Evolutionary conservation across 345 rosid species (phyloP), one percentile per base, ranked within the genome.

Genomic region (Populus simonii): DNA sequence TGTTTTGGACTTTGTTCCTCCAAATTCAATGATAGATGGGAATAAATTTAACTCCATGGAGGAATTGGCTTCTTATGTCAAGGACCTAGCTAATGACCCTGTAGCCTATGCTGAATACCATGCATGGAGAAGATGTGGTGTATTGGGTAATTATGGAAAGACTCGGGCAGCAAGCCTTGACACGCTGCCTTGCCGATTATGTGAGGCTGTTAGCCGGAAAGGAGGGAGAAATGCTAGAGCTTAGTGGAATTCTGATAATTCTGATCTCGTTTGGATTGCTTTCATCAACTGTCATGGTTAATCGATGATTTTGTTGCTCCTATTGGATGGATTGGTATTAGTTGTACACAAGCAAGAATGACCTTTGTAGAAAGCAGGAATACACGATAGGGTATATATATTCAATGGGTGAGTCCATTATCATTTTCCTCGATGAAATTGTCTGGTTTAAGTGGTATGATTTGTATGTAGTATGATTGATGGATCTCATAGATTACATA

Each of bases 91-190:
- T 17, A 86, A 89, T 76, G 96, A 93, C 81, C 92, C 96, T 0
- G 90, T 89, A 18, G 94, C 92, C 1, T 95, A 93, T 66, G 92
- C 97, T 0, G 98, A 93, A 81, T 95, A 88, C 79, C 99, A 93
- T 27, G 96, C 97, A 2, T 95, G 98, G 99, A 90, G 98, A 82
- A 86, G 99, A 83, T 95, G 99, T 51, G 99, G 98, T 8, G 76
- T 90, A 1, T 8, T 91, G 76, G 94, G 96, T 18, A 87, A 87
- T 89, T 93, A 93, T 6, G 80, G 88, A 16, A 90, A 78, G 79
- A 79, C 91, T 0, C 92, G 97, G 0, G 84, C 93, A 0, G 71
- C 81, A 18, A 95, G 98, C 85, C 92, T 95, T 0, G 99, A 95
- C 87, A 88, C 97, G 0, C 76, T 95, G 86, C 99, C 99, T 0